Base-by-base conservation (phyloP, 1,284 basidiomycete genomes). In the Austroboletus niveus region DNA sequence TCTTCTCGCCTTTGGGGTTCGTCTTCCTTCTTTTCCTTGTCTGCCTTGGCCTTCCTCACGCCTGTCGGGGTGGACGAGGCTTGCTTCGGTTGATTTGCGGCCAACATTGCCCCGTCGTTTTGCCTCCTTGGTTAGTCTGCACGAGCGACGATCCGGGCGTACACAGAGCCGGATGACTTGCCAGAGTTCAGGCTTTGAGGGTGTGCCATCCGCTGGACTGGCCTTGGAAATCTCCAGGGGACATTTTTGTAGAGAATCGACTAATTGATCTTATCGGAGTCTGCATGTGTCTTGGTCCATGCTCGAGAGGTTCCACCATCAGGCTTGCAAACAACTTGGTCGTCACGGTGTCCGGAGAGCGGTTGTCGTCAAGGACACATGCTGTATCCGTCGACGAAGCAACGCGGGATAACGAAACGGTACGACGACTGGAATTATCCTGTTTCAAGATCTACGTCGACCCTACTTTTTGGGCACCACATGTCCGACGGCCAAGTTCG, bases 1-100 rank as follows among this genome's bases (percentile, higher is more conserved):
- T 97, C 78, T 95, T 97, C 68, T 94, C 81, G 43, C 94, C 94
- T 62, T 79, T 81, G 0, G 91, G 76, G 76, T 53, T 87, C 85
- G 42, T 82, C 84, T 48, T 82, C 80, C 66, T 85, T 82, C 72
- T 85, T 84, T 62, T 84, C 83, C 69, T 89, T 89, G 63, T 84
- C 87, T 41, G 73, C 81, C 72, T 91, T 92, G n/a, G 69, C 73
- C 62, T 85, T 88, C 74, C 89, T 90, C 57, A 83, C 81, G 7
- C 71, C 69, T 38, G 65, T 66, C 30, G 79, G 72, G 1, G 72
- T 61, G 12, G 70, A 63, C 10, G 72, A 63, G 1, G 71, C 64
- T 58, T 77, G 77, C 57, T 89, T 87, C 2, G 81, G 75, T 5
- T 76, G 71, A 68, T 94, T 94, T 1, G 91, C 88, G 40, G 89